Evolutionary conservation across 2,329 filamentous ascomycete species (phyloP).

Genomic region (Ophiostoma populinum): DNA sequence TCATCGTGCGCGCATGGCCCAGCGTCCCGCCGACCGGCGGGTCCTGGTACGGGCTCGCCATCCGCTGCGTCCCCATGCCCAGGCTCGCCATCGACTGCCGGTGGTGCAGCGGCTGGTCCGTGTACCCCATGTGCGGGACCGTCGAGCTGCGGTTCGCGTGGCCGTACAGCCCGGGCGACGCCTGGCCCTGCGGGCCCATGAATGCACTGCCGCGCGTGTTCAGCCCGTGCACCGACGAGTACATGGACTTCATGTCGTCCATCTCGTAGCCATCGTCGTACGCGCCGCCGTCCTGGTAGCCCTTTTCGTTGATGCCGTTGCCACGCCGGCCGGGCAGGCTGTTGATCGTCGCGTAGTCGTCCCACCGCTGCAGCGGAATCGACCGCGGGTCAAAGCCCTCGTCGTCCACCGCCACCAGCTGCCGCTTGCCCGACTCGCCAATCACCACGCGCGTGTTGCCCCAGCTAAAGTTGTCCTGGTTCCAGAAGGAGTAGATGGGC

Average conservation of each 20-base stretch:
- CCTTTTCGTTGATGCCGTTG: constrained; percentile 36
- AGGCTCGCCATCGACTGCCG: constrained; percentile 60
- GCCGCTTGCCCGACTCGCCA: constrained; percentile 79
- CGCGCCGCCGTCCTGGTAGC: constrained; percentile 34
- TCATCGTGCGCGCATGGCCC: constrained; percentile 38
- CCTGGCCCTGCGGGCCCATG: constrained; percentile 75
- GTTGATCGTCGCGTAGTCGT: constrained; percentile 80
- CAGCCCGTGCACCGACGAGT: constrained; percentile 80
- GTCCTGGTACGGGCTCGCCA: constrained; percentile 42
- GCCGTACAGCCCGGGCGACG: constrained; percentile 42
- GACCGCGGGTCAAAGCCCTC: constrained; percentile 81
- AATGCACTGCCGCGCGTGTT: constrained; percentile 49
- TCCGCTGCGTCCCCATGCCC: constrained; percentile 30
- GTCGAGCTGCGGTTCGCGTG: constrained; percentile 27
- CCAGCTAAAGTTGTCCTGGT: constrained; percentile 97
- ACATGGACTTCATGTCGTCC: constrained; percentile 94
- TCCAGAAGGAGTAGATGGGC: constrained; percentile 97
- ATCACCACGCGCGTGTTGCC: constrained; percentile 96
- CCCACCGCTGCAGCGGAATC: constrained; percentile 90
- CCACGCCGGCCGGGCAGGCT: constrained; percentile 83
- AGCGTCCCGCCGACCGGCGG: constrained; percentile 18
- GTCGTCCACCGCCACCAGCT: constrained; percentile 71
- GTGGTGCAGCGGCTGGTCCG: constrained; percentile 33
- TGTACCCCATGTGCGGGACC: constrained; percentile 26
- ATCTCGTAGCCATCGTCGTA: constrained; percentile 63